Conservation (phyloP, 2,329 filamentous ascomycete species). For the Drechslerella dactyloides region DNA sequence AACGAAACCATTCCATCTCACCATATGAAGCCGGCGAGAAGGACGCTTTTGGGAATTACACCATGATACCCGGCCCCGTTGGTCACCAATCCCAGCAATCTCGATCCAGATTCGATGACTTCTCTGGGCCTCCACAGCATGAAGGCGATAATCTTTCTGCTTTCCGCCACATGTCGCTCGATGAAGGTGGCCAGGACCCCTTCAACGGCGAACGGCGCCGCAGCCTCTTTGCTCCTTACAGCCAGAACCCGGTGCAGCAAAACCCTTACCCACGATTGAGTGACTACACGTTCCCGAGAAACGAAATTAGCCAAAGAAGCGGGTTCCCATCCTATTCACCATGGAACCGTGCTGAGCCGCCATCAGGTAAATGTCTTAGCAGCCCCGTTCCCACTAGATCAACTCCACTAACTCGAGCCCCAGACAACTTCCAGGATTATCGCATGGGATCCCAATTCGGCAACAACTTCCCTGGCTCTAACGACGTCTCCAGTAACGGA, state of each 20-base stretch:
- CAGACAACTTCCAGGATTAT: constrained; percentile 34
- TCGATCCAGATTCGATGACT: constrained; percentile 46
- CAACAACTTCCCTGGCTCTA: constrained; percentile 19
- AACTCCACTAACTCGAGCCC: background rate
- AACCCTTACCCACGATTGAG: constrained; percentile 49
- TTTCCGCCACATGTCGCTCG: constrained; percentile 53
- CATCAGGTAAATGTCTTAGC: constrained; percentile 22
- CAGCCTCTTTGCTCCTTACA: constrained; percentile 46
- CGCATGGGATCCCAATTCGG: constrained; percentile 12
- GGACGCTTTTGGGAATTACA: constrained; percentile 42
- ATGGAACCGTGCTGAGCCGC: constrained; percentile 42
- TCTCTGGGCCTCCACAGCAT: constrained; percentile 31
- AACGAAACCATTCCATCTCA: constrained; percentile 53
- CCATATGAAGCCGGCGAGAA: constrained; percentile 44
- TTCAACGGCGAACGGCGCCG: constrained; percentile 38
- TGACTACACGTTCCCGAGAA: constrained; percentile 46
- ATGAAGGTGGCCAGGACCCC: constrained; percentile 52
- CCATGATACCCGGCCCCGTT: constrained; percentile 39
- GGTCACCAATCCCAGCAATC: constrained; percentile 43
- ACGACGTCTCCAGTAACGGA: constrained; percentile 39
- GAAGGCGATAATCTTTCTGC: constrained; percentile 32
- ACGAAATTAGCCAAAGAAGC: constrained; percentile 37
- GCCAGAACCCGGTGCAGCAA: constrained; percentile 48
- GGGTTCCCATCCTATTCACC: constrained; percentile 40
- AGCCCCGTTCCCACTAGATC: background rate